A percentile compares a stretch with the other conserved stretches of the same genome.
These are phyloP conservation scores for Boletellus sp. DNA, from an alignment of 768 basidiomycete genomes.

Conservation along the genomic window DNA sequence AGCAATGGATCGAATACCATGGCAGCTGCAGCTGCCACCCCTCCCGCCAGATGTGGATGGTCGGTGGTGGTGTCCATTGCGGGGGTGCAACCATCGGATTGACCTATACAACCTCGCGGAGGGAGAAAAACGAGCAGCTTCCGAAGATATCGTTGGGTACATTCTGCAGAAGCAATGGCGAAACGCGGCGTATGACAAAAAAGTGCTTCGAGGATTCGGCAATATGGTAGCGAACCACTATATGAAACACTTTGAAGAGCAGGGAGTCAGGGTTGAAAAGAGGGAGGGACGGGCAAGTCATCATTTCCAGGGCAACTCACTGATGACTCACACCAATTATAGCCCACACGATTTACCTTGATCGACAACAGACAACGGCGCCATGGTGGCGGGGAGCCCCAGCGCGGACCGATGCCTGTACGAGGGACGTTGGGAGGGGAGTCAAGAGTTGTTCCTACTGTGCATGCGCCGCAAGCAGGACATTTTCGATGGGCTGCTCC, in stretches of 20 bases:
- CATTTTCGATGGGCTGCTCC: slow-evolving; percentile 1
- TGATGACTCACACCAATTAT: neutral
- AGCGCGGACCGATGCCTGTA: slow-evolving; percentile 22
- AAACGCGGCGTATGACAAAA: slow-evolving; percentile 32
- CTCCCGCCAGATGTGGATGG: slow-evolving; percentile 40
- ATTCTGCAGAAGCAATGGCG: slow-evolving; percentile 35
- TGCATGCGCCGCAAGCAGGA: slow-evolving; percentile 14
- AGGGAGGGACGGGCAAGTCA: slow-evolving; percentile 19
- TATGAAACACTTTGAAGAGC: slow-evolving; percentile 17
- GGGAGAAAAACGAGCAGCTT: slow-evolving; percentile 29
- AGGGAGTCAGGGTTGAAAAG: slow-evolving; percentile 14
- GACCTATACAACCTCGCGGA: slow-evolving; percentile 43
- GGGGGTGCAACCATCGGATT: slow-evolving; percentile 41
- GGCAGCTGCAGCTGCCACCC: slow-evolving; percentile 35
- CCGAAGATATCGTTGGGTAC: slow-evolving; percentile 14
- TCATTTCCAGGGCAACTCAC: neutral
- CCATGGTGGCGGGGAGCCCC: neutral
- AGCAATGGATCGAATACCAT: slow-evolving; percentile 34
- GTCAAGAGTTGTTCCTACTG: slow-evolving; percentile 21
- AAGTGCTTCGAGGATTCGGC: slow-evolving; percentile 21
- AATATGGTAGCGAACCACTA: slow-evolving; percentile 28
- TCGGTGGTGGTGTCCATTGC: slow-evolving; percentile 51
- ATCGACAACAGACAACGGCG: slow-evolving; percentile 5
- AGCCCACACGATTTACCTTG: slow-evolving; percentile 15
- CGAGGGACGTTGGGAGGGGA: slow-evolving; percentile 24